Base-by-base conservation (phyloP, 1,284 basidiomycete genomes). In the Leccinum pallidistipes region DNA sequence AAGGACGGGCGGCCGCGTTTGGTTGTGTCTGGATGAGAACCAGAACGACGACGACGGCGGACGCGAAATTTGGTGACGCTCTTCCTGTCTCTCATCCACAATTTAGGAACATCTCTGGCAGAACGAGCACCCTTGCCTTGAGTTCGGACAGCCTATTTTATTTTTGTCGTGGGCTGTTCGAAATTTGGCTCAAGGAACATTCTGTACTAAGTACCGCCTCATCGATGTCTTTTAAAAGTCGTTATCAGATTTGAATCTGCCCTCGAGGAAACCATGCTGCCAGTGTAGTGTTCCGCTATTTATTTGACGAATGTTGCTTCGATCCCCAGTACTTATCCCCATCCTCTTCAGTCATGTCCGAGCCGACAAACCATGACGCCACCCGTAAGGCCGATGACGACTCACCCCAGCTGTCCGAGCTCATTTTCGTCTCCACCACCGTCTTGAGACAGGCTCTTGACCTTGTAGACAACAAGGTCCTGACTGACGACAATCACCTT, bases 41-140 rank as follows among this genome's bases (percentile, higher is more conserved):
- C 87, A 87, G 84, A 84, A 82, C 80, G 85, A 87, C 81, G 90
- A 91, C 80, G 89, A 91, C 90, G 87, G 86, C 80, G 74, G 84
- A 74, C 66, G 64, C 55, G 66, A 65, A 61, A 6, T 57, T 59
- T 56, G 36, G 21, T 55, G 55, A 68, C 66, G 68, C 64, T 79
- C 84, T 81, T 81, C 86, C 86, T 83, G 90, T 91, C 90, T 92
- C 90, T 86, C 83, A 81, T 80, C 85, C 78, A 66, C 71, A 67
- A 71, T 68, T 61, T 70, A 61, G 78, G 82, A 81, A 69, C 66
- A 76, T 71, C 82, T 85, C 84, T 88, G 87, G 83, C 64, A 91
- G 82, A 91, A 65, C 52, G 72, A 86, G 16, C 43, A 47, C 52
- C 75, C 86, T 88, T 82, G 78, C 87, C 83, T 91, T 91, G 90